Evolutionary conservation across 768 basidiomycete species (phyloP).

Genomic region (Boletellus sp.): DNA sequence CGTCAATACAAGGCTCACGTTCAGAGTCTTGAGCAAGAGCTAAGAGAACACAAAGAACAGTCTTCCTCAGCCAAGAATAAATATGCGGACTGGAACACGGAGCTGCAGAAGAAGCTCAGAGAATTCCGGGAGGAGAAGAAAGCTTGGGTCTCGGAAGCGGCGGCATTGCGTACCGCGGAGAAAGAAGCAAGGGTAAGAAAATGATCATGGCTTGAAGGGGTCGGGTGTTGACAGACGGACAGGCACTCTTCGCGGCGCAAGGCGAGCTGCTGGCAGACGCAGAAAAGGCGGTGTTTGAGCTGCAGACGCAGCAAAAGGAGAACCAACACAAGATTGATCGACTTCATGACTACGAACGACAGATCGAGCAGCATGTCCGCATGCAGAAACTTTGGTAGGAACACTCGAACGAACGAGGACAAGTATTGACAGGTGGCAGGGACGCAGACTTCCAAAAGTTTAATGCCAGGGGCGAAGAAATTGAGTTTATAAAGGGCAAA

Average conservation of each 20-base stretch:
- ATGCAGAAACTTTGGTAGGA: conserved; percentile 76
- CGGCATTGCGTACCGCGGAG: conserved; percentile 62
- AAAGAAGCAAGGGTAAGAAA: conserved; percentile 60
- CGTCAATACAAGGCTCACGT: conserved; percentile 74
- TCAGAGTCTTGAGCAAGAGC: conserved; percentile 58
- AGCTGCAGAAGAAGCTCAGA: conserved; percentile 73
- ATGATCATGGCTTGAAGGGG: neutral
- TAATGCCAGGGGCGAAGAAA: conserved; percentile 58
- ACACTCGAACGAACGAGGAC: neutral
- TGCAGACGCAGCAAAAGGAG: conserved; percentile 75
- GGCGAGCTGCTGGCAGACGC: conserved; percentile 67
- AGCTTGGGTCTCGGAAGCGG: conserved; percentile 68
- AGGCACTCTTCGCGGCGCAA: conserved; percentile 71
- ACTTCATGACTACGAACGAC: conserved; percentile 79
- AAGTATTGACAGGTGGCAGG: conserved; percentile 40
- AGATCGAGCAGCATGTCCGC: conserved; percentile 76
- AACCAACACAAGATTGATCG: conserved; percentile 78
- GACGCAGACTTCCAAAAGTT: conserved; percentile 71
- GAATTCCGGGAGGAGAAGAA: conserved; percentile 78
- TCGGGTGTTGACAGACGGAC: neutral
- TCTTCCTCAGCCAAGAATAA: conserved; percentile 71
- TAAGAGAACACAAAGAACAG: conserved; percentile 70
- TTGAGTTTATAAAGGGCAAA: conserved; percentile 51
- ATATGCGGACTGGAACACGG: conserved; percentile 79
- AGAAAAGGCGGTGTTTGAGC: conserved; percentile 59